Conservation (phyloP, 345 rosid genomes). For the Reutealis trisperma region DNA sequence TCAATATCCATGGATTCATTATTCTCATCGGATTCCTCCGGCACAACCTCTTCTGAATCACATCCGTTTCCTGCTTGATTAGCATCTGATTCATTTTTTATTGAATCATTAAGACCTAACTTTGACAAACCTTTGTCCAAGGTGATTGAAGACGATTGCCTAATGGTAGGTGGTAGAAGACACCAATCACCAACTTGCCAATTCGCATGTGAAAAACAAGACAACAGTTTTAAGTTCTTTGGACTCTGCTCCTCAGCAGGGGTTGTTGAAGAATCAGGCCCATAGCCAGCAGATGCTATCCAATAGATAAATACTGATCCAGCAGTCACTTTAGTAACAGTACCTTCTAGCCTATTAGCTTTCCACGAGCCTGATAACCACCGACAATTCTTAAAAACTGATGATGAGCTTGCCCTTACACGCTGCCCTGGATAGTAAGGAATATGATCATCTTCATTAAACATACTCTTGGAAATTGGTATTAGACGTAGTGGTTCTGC, state of each 20-base stretch:
- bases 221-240: slow-evolving; percentile 73
- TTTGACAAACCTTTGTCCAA: slow-evolving; percentile 56
- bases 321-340: slow-evolving; percentile 81
- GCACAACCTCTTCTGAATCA: slow-evolving; percentile 46
- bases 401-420: slow-evolving; percentile 83
- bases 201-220: slow-evolving; percentile 84
- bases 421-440: slow-evolving; percentile 96
- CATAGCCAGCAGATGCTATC: slow-evolving; percentile 96
- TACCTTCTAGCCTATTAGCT: slow-evolving; percentile 86
- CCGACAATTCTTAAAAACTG: slow-evolving; percentile 76
- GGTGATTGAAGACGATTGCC: slow-evolving; percentile 43
- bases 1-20: slow-evolving; percentile 42
- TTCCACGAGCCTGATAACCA: slow-evolving; percentile 91
- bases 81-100: slow-evolving; percentile 33
- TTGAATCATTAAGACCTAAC: slow-evolving; percentile 50
- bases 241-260: slow-evolving; percentile 97
- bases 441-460: slow-evolving; percentile 80
- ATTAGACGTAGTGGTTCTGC: slow-evolving; percentile 79
- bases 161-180: slow-evolving; percentile 57
- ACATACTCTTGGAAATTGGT: slow-evolving; percentile 67
- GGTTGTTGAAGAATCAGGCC: slow-evolving; percentile 76
- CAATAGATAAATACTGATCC: slow-evolving; percentile 90
- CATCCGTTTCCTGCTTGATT: slow-evolving; percentile 38
- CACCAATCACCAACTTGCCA: slow-evolving; percentile 98
- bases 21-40: slow-evolving; percentile 49